These are phyloP conservation scores for Centaurea solstitialis DNA, from an alignment of 129 eudicot species.

Conservation along the genomic window DNA sequence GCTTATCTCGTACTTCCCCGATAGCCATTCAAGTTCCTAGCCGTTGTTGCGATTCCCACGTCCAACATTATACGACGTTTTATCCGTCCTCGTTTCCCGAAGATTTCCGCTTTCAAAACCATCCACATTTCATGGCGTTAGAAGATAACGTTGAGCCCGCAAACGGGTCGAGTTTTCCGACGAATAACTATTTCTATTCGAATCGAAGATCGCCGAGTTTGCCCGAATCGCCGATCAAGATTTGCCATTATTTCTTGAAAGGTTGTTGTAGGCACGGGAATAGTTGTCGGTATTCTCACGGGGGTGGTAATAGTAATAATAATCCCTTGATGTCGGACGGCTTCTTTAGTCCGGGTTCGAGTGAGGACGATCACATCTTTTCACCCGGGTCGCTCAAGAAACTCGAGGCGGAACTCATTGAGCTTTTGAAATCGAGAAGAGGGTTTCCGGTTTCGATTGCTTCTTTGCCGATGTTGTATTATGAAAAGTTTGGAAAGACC, in stretches of 20 bases:
- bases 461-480: conserved; percentile 58
- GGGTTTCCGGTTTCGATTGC: conserved; percentile 64
- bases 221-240: conserved; percentile 48
- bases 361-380: conserved; percentile 41
- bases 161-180: conserved; percentile 22
- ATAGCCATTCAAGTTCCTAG: conserved; percentile 5
- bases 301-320: background rate
- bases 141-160: conserved; percentile 44
- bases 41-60: conserved; percentile 27
- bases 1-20: conserved; percentile 13
- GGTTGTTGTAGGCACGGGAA: conserved; percentile 62
- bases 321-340: conserved; percentile 27
- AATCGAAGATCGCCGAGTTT: conserved; percentile 40
- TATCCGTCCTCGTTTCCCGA: conserved; percentile 40
- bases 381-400: conserved; percentile 50
- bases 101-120: conserved; percentile 47
- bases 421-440: conserved; percentile 52
- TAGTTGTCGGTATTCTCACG: conserved; percentile 52
- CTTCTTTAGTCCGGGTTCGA: conserved; percentile 27
- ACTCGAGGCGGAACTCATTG: conserved; percentile 61
- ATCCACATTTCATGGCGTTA: conserved; percentile 35
- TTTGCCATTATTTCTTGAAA: conserved; percentile 55
- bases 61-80: conserved; percentile 25
- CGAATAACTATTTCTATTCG: conserved; percentile 25
- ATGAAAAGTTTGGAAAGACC: conserved; percentile 47